These are phyloP conservation scores for Exobasidium rhododendri DNA, from an alignment of 1,284 basidiomycete species.

Conservation along the genomic window DNA sequence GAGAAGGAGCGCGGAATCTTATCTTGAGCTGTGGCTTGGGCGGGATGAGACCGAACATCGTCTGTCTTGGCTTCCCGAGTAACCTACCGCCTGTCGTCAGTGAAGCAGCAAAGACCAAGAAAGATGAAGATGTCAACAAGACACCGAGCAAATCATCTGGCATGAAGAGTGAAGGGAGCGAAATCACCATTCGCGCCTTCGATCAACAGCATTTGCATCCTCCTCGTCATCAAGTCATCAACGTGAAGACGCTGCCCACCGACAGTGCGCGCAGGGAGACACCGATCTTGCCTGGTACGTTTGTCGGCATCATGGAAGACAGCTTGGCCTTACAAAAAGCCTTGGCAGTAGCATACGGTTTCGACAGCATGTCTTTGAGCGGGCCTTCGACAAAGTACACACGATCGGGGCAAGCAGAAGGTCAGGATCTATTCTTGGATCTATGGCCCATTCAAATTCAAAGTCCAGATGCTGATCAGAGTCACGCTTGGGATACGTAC, in stretches of 20 bases:
- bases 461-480: slow-evolving; percentile 35
- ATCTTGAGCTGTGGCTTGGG: slow-evolving; percentile 51
- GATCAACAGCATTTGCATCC: neutral
- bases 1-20: slow-evolving; percentile 50
- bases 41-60: slow-evolving; percentile 53
- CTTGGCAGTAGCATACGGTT: slow-evolving; percentile 50
- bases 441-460: slow-evolving; percentile 54
- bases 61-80: slow-evolving; percentile 51
- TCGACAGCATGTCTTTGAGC: slow-evolving; percentile 41
- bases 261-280: slow-evolving; percentile 44
- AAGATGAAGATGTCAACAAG: neutral
- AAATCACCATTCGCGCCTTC: slow-evolving; percentile 40
- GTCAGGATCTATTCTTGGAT: slow-evolving; percentile 41
- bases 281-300: slow-evolving; percentile 46
- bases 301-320: slow-evolving; percentile 54
- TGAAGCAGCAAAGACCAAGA: slow-evolving; percentile 6
- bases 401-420: slow-evolving; percentile 13
- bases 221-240: slow-evolving; percentile 21
- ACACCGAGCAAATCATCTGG: slow-evolving; percentile 11
- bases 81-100: neutral
- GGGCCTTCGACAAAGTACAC: slow-evolving; percentile 10
- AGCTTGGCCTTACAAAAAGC: slow-evolving; percentile 54
- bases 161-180: slow-evolving; percentile 35
- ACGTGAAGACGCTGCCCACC: slow-evolving; percentile 40
- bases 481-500: slow-evolving; percentile 53